phyloP scores from a whole-genome alignment of 2,329 filamentous ascomycete species.

The Xylaria sp. region DNA sequence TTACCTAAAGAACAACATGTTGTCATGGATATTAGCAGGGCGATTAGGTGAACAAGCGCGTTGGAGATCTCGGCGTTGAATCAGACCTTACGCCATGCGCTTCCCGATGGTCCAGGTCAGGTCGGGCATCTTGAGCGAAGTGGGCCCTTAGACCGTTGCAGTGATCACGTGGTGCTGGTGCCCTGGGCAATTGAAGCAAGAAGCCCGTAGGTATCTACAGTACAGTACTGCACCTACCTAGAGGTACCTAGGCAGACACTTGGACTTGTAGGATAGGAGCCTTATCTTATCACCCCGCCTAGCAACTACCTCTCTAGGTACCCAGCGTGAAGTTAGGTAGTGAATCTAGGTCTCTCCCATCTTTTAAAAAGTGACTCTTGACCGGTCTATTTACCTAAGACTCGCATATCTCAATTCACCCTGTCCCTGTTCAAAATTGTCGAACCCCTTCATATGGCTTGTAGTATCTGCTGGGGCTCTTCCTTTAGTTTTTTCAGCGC shows the following conservation, averaged over 20 bases:
- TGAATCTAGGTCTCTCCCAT: too few species aligned
- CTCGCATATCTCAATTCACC: too few species aligned
- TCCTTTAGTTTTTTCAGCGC: too few species aligned
- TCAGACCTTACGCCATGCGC: slow-evolving; percentile 1
- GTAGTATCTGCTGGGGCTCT: too few species aligned
- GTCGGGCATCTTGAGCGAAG: slow-evolving; percentile 5
- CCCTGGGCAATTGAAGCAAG: too few species aligned
- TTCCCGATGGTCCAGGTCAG: not conserved
- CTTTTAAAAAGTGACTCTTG: too few species aligned
- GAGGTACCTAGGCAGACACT: not conserved
- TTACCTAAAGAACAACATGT: slow-evolving; percentile 35
- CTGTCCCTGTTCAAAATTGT: too few species aligned
- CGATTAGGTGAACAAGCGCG: not conserved
- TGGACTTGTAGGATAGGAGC: too few species aligned
- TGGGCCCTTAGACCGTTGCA: slow-evolving; percentile 4
- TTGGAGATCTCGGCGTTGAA: not conserved
- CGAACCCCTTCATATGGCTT: too few species aligned
- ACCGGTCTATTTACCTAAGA: too few species aligned
- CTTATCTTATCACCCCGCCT: slow-evolving; percentile 21
- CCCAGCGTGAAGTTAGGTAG: too few species aligned
- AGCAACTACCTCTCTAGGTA: not conserved
- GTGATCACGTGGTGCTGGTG: slow-evolving; percentile 17
- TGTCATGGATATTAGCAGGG: not conserved
- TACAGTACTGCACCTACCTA: not conserved
- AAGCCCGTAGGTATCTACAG: too few species aligned